phyloP scores from a whole-genome alignment of 2,329 filamentous ascomycete species.

The Aspergillus sclerotialis region DNA sequence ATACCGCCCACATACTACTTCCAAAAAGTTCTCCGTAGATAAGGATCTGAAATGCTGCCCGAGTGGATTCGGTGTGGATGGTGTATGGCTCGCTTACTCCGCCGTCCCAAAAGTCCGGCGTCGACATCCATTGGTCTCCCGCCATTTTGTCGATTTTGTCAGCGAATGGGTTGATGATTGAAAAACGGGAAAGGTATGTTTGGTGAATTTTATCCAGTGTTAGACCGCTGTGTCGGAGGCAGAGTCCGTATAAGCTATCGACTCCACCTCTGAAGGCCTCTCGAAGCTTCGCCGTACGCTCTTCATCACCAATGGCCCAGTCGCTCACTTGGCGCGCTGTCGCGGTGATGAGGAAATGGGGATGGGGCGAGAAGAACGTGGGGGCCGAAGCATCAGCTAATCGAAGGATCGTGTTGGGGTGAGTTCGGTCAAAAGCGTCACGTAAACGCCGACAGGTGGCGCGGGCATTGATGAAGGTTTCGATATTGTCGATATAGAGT shows the following conservation, averaged over 20 bases:
- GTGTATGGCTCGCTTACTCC: constrained; percentile 24
- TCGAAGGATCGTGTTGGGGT: constrained; percentile 21
- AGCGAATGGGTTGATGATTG: constrained; percentile 24
- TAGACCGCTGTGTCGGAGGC: constrained; percentile 18
- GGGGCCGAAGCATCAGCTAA: constrained; percentile 25
- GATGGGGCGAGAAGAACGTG: constrained; percentile 31
- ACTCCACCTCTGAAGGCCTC: constrained; percentile 19
- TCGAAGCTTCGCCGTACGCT: constrained; percentile 16
- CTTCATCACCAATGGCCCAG: constrained; percentile 23
- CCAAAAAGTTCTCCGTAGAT: constrained; percentile 28
- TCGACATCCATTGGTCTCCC: constrained; percentile 20
- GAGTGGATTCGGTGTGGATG: constrained; percentile 14
- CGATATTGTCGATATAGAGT: constrained; percentile 19
- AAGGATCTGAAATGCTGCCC: constrained; percentile 22
- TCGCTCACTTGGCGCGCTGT: constrained; percentile 23
- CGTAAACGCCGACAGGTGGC: constrained; percentile 23
- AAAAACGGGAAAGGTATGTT: constrained; percentile 20
- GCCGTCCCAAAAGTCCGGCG: constrained; percentile 22
- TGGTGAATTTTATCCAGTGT: constrained; percentile 25
- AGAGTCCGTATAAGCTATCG: constrained; percentile 23
- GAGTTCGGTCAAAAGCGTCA: constrained; percentile 10
- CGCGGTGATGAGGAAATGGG: constrained; percentile 28
- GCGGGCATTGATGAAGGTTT: constrained; percentile 23
- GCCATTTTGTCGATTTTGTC: constrained; percentile 28
- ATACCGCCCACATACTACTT: constrained; percentile 13